Conservation (phyloP, 2,329 filamentous ascomycete genomes). For the Calonectria hongkongensis region DNA sequence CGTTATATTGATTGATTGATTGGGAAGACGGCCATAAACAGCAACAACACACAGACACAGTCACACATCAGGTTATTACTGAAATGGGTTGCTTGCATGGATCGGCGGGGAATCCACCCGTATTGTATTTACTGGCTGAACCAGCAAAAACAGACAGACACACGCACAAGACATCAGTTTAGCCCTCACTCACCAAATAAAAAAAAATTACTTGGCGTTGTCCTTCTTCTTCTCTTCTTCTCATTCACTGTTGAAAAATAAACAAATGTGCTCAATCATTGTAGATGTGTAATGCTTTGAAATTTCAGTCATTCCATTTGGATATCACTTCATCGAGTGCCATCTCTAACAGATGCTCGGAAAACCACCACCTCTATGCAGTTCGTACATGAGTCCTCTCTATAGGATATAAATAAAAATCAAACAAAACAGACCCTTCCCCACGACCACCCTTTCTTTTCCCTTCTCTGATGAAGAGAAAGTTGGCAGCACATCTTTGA, state of each 20-base stretch:
- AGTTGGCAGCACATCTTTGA: conserved; percentile 23
- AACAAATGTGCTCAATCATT: not conserved
- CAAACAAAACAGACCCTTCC: conserved; percentile 34
- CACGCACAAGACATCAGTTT: not conserved
- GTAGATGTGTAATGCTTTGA: not conserved
- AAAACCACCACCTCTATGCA: conserved; percentile 47
- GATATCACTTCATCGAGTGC: conserved; percentile 48
- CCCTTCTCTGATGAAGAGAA: not conserved
- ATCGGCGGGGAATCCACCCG: conserved; percentile 17
- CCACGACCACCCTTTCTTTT: conserved; percentile 38
- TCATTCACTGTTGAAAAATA: not conserved
- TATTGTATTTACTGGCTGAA: conserved; percentile 6
- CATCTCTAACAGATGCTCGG: conserved; percentile 29
- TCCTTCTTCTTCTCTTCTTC: not conserved
- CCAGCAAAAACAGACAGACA: not conserved
- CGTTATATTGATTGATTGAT: not conserved
- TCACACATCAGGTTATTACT: conserved; percentile 4
- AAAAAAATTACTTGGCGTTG: not conserved
- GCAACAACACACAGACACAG: not conserved
- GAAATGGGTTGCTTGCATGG: conserved; percentile 10
- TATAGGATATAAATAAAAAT: conserved; percentile 48
- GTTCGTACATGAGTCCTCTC: conserved; percentile 50
- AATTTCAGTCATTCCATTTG: conserved; percentile 51
- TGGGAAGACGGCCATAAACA: conserved; percentile 7
- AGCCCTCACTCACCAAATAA: not conserved